A percentile compares a stretch with the other conserved stretches of the same genome.
phyloP scores from a whole-genome alignment of 306 rosid genomes.

The Senna siamea region DNA sequence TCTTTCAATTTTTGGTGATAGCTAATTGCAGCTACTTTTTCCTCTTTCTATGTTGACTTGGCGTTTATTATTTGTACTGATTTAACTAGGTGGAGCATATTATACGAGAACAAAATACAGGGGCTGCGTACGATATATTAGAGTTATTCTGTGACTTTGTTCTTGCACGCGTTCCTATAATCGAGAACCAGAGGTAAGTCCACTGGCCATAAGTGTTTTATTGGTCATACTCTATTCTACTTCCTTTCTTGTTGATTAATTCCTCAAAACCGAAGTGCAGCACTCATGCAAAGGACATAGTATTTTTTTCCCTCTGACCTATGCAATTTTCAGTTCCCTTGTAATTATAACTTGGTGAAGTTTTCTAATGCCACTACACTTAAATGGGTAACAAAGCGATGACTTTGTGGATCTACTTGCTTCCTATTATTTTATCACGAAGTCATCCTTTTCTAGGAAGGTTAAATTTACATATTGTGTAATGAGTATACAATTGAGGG shows the following conservation, averaged over 20 bases:
- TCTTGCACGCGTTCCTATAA: conserved; percentile 91
- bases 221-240: conserved; percentile 8
- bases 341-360: not conserved
- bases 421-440: conserved; percentile 1
- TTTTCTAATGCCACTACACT: conserved; percentile 23
- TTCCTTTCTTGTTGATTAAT: conserved; percentile 22
- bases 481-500: not conserved
- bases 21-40: conserved; percentile 10
- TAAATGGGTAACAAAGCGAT: conserved; percentile 7
- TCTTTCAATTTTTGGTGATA: conserved; percentile 32
- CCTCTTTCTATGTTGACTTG: conserved; percentile 18
- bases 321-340: conserved; percentile 9
- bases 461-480: not conserved
- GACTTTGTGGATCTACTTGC: conserved; percentile 21
- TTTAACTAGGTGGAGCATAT: conserved; percentile 90
- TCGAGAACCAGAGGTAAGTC: conserved; percentile 84
- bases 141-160: conserved; percentile 96
- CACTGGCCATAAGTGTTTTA: conserved; percentile 9
- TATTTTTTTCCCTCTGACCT: conserved; percentile 17
- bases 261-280: not conserved
- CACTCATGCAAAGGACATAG: not conserved
- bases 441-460: not conserved
- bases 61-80: conserved; percentile 19
- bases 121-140: conserved; percentile 94
- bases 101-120: conserved; percentile 83